These are phyloP conservation scores for Fusarium tricinctum DNA, from an alignment of 2,329 filamentous ascomycete species.

Conservation along the genomic window DNA sequence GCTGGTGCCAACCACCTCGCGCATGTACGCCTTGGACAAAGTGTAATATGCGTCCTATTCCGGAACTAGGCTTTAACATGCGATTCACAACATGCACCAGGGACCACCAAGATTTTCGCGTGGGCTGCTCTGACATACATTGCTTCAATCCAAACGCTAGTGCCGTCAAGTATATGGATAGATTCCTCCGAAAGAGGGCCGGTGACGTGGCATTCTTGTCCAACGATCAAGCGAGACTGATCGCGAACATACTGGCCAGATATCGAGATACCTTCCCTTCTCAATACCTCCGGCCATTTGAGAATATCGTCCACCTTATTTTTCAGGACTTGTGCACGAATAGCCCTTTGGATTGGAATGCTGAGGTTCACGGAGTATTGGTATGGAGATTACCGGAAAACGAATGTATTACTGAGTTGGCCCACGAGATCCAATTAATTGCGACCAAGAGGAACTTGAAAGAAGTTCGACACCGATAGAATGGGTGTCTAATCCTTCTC, in stretches of 20 bases:
- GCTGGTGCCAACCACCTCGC: neutral
- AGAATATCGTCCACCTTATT: neutral
- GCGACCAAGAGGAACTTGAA: neutral
- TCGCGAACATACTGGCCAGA: neutral
- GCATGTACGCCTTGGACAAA: neutral
- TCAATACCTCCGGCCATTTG: neutral
- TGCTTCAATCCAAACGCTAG: conserved; percentile 17
- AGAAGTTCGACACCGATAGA: neutral
- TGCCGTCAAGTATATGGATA: conserved; percentile 4
- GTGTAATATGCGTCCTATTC: neutral
- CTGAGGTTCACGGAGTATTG: conserved; percentile 15
- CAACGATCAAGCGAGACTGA: neutral
- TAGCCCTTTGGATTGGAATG: neutral
- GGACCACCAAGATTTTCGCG: neutral
- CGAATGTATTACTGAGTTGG: neutral
- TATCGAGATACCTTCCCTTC: neutral
- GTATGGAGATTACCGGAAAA: neutral
- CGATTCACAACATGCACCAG: neutral
- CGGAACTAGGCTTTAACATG: neutral
- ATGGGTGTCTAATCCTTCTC: too few species aligned
- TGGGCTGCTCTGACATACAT: neutral
- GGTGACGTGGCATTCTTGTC: neutral
- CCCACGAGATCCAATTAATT: neutral
- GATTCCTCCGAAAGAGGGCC: neutral
- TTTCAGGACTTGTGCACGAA: conserved; percentile 1